A percentile compares a stretch with the other conserved stretches of the same genome.
Evolutionary conservation across 495 filamentous ascomycete genomes (phyloP).

Genomic region (Neurospora tetrasperma): DNA sequence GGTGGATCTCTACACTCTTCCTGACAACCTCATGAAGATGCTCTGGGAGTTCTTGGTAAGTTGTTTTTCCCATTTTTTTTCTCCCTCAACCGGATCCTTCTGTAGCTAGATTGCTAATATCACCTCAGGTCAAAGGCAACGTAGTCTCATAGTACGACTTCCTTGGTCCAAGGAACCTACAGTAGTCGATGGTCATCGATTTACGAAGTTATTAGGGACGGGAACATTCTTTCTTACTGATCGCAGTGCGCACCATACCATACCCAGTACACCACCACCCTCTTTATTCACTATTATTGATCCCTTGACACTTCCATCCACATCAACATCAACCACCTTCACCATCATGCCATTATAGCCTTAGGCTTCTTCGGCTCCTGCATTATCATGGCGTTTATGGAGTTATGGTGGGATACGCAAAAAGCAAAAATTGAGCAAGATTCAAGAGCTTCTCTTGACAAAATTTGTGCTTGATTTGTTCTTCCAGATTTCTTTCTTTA

Average conservation of each 20-base stretch:
- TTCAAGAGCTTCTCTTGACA: neutral
- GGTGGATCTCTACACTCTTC: slow-evolving; percentile 92
- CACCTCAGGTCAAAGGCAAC: slow-evolving; percentile 16
- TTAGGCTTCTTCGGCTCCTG: neutral
- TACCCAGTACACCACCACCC: neutral
- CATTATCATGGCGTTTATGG: slow-evolving; percentile 10
- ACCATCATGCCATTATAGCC: neutral
- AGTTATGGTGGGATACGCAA: neutral
- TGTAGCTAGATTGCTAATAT: neutral
- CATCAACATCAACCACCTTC: neutral
- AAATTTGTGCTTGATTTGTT: neutral
- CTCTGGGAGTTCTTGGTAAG: slow-evolving; percentile 75
- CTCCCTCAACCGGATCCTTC: neutral
- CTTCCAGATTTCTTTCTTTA: neutral
- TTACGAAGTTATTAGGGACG: neutral
- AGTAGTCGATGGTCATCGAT: neutral
- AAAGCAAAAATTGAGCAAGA: neutral
- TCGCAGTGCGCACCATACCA: neutral
- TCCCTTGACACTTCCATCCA: neutral
- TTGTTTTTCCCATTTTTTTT: neutral
- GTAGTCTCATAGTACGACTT: slow-evolving; percentile 10
- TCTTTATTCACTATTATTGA: neutral
- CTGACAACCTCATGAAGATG: slow-evolving; percentile 72
- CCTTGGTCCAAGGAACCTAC: neutral
- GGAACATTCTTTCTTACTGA: neutral